Percentiles rank a stretch among this genome's conserved stretches.
These are phyloP conservation scores for Candida arabinofermentans DNA, from an alignment of 805 yeast species.

Conservation along the genomic window DNA sequence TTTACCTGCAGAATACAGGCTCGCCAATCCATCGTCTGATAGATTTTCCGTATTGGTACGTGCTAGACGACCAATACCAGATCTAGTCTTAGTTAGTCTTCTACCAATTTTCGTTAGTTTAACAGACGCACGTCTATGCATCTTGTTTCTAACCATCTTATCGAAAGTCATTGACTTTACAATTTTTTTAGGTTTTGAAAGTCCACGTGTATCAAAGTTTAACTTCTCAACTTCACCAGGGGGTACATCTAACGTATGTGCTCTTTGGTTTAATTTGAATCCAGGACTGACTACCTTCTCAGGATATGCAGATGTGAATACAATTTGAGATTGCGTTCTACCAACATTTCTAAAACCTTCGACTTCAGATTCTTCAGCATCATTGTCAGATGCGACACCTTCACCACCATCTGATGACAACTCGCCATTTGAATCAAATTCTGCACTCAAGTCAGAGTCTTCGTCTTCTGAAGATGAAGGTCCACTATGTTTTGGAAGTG, in stretches of 20 bases:
- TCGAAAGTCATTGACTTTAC: conserved; percentile 49
- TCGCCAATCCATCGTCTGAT: conserved; percentile 30
- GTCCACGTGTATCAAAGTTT: conserved; percentile 6
- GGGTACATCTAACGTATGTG: conserved; percentile 44
- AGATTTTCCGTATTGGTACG: conserved; percentile 8
- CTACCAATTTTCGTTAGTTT: conserved; percentile 21
- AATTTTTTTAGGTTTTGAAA: conserved; percentile 6
- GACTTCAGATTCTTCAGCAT: conserved; percentile 6
- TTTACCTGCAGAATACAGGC: conserved; percentile 19
- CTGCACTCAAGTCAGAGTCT: conserved; percentile 23
- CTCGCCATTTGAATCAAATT: conserved; percentile 15
- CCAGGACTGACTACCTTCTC: conserved; percentile 18
- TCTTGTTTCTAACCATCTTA: conserved; percentile 32
- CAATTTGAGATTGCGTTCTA: conserved; percentile 25
- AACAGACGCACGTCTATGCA: conserved; percentile 8
- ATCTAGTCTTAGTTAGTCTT: conserved; percentile 19
- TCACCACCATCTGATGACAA: conserved; percentile 17
- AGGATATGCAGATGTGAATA: conserved; percentile 31
- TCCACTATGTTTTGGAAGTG: neutral
- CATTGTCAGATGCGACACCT: conserved; percentile 9
- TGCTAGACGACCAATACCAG: conserved; percentile 6
- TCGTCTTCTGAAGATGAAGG: conserved; percentile 3
- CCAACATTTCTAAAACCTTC: conserved; percentile 16
- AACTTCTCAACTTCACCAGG: conserved; percentile 3
- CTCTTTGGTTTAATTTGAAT: conserved; percentile 36